Evolutionary conservation across 148 eudicot species (phyloP).

Genomic region (Chenopodium berlandieri): DNA sequence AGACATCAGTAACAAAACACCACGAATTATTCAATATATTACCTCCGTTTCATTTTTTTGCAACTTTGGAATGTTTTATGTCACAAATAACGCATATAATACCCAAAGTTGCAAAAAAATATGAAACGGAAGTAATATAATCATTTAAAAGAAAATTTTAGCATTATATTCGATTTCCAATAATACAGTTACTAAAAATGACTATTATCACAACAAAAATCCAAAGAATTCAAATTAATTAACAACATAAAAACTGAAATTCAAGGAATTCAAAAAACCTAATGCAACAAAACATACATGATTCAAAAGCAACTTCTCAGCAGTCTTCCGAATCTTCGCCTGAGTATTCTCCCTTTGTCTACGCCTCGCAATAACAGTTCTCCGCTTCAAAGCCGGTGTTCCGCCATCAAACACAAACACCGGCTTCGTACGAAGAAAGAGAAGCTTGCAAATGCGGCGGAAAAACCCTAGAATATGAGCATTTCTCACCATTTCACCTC

Average conservation of each 20-base stretch:
- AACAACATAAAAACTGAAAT: neutral
- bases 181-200: neutral
- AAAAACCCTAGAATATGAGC: slow-evolving; percentile 91
- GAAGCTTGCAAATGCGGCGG: slow-evolving; percentile 93
- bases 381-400: slow-evolving; percentile 85
- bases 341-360: slow-evolving; percentile 93
- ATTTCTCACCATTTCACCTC: slow-evolving; percentile 94
- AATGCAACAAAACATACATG: slow-evolving; percentile 39
- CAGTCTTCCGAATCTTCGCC: slow-evolving; percentile 85
- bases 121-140: neutral
- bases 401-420: slow-evolving; percentile 96
- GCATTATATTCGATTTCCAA: neutral
- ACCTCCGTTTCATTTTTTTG: no score
- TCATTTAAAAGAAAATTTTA: neutral
- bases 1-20: neutral
- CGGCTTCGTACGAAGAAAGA: slow-evolving; percentile 84
- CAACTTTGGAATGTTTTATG: no score
- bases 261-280: neutral
- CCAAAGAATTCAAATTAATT: neutral
- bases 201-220: no score
- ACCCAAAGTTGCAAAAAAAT: no score
- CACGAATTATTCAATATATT: neutral
- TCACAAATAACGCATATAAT: no score
- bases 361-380: slow-evolving; percentile 85
- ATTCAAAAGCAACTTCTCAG: slow-evolving; percentile 87